These are phyloP conservation scores for Marsdenia floribunda DNA, from an alignment of 257 asterid genomes.

Conservation along the genomic window DNA sequence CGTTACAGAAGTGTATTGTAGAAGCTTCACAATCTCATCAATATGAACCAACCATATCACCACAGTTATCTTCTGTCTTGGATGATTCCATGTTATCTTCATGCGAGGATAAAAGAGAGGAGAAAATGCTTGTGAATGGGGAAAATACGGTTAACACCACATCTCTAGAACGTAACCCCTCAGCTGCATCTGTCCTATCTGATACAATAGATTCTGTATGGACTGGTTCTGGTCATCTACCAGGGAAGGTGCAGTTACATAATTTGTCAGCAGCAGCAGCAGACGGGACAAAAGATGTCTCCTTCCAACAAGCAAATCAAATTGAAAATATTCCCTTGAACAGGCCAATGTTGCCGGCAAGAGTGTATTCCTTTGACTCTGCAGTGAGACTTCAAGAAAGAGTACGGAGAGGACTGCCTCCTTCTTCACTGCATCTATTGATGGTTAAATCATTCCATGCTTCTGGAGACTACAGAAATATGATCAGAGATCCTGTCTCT, in stretches of 20 bases:
- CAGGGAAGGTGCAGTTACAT: slow-evolving; percentile 23
- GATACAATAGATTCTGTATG: slow-evolving; percentile 88
- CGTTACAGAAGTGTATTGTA: slow-evolving; percentile 21
- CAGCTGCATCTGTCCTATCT: slow-evolving; percentile 72
- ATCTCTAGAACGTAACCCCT: slow-evolving; percentile 50
- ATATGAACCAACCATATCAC: slow-evolving; percentile 28
- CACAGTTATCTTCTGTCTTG: slow-evolving; percentile 7
- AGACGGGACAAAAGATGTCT: slow-evolving; percentile 32
- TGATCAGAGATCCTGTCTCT: slow-evolving; percentile 77
- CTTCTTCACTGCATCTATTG: slow-evolving; percentile 57
- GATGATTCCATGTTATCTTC: slow-evolving; percentile 26
- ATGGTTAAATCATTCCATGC: slow-evolving; percentile 74
- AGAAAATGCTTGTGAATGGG: slow-evolving; percentile 8
- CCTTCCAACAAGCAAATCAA: slow-evolving; percentile 21
- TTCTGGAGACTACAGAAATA: slow-evolving; percentile 72
- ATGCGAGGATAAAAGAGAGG: slow-evolving; percentile 17
- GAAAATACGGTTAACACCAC: slow-evolving; percentile 20
- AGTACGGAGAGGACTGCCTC: slow-evolving; percentile 56
- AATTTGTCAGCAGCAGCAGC: slow-evolving; percentile 12
- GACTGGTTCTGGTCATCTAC: slow-evolving; percentile 67
- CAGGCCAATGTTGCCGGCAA: slow-evolving; percentile 42
- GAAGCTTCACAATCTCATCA: slow-evolving; percentile 25
- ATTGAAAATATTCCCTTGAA: slow-evolving; percentile 35
- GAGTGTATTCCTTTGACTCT: slow-evolving; percentile 88
- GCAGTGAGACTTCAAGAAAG: slow-evolving; percentile 74